Evolutionary conservation across 2,329 filamentous ascomycete genomes (phyloP).

Genomic region (Colletotrichum sp.): DNA sequence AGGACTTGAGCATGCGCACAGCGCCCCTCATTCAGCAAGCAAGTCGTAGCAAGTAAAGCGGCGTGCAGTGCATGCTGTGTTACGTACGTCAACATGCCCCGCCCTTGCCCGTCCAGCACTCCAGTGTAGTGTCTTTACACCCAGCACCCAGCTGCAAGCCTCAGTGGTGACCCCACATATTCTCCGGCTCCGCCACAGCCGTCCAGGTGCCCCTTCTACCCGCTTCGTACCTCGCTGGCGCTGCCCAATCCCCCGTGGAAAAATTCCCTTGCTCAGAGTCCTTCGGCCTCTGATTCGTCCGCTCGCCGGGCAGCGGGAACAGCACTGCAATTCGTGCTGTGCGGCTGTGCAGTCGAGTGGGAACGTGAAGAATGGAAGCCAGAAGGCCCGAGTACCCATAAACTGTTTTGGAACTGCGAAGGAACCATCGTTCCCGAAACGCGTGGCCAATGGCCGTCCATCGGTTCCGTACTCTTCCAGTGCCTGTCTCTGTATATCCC

Average conservation of each 20-base stretch:
- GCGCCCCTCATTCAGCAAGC: background rate
- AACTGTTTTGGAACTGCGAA: background rate
- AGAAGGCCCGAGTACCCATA: background rate
- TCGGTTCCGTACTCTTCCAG: background rate
- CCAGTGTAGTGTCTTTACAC: background rate
- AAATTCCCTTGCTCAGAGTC: background rate
- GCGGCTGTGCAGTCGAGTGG: slow-evolving; percentile 13
- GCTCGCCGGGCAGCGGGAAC: background rate
- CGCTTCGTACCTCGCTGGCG: background rate
- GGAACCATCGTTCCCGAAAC: background rate
- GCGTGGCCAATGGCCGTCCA: slow-evolving; percentile 6
- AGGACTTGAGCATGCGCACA: background rate
- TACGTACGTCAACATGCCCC: slow-evolving; percentile 13
- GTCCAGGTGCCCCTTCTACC: background rate
- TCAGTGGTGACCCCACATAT: background rate
- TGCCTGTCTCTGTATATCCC: background rate
- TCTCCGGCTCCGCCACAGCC: slow-evolving; percentile 14
- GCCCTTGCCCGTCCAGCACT: background rate
- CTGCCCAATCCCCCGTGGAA: background rate
- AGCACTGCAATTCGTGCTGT: background rate
- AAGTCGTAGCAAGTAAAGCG: background rate
- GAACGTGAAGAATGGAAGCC: background rate
- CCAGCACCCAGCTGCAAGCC: background rate
- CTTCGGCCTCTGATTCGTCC: background rate
- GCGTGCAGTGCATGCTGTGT: background rate